Evolutionary conservation across 495 filamentous ascomycete species (phyloP).

Genomic region (Amphirosellinia nigrospora): DNA sequence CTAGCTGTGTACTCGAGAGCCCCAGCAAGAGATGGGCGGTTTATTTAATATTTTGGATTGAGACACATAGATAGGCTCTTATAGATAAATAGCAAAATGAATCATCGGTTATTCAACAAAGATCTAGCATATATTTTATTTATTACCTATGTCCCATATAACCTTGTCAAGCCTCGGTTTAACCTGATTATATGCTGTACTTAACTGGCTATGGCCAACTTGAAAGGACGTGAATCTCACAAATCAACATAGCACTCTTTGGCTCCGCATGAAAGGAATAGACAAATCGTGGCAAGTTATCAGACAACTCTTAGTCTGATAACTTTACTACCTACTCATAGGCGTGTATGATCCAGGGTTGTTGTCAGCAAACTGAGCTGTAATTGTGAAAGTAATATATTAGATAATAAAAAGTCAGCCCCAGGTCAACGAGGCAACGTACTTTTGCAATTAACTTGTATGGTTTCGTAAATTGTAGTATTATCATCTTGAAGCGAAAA

Average conservation of each 20-base stretch:
- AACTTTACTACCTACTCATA: background rate
- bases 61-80: background rate
- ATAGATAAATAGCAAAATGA: too few species aligned
- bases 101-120: too few species aligned
- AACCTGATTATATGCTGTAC: too few species aligned
- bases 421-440: background rate
- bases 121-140: too few species aligned
- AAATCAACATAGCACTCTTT: background rate
- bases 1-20: background rate
- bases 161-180: background rate
- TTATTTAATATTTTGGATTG: background rate
- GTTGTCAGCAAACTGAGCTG: background rate
- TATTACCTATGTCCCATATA: background rate
- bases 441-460: too few species aligned
- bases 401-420: too few species aligned
- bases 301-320: background rate
- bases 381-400: background rate
- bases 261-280: background rate
- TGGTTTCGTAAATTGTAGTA: background rate
- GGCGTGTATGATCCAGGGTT: background rate
- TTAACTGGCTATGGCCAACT: too few species aligned
- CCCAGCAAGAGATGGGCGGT: background rate
- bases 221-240: too few species aligned
- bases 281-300: background rate
- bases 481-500: background rate